Percentiles rank a stretch among this genome's conserved stretches.
Conservation (phyloP, 23 red algal species). For the Pyropia haitanensis region DNA sequence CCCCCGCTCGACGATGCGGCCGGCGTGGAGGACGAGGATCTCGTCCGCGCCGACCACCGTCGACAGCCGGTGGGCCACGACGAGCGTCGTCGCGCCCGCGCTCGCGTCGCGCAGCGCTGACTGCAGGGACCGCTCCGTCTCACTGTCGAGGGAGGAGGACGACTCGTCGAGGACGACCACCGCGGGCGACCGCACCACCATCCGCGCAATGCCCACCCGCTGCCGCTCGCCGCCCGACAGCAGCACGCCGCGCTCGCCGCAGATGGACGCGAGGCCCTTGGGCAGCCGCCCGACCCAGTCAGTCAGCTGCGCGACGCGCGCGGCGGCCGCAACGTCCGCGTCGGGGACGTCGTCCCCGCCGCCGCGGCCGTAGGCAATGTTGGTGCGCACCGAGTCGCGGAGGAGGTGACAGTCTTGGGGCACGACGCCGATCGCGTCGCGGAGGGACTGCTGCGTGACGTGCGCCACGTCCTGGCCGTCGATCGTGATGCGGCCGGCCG, state of each 20-base stretch:
- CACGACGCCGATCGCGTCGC: conserved; percentile 67
- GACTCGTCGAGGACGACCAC: conserved; percentile 77
- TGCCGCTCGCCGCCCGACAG: conserved; percentile 73
- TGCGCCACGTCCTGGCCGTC: conserved; percentile 35
- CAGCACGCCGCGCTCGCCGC: conserved; percentile 70
- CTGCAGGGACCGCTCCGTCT: conserved; percentile 77
- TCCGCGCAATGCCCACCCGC: conserved; percentile 76
- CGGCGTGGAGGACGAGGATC: conserved; percentile 68
- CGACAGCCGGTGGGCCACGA: conserved; percentile 80
- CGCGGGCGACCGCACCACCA: conserved; percentile 59
- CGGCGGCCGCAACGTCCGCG: conserved; percentile 41
- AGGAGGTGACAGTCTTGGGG: conserved; percentile 73
- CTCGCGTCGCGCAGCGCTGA: conserved; percentile 41
- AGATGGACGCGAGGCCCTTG: conserved; percentile 41
- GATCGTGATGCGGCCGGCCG: too few species aligned
- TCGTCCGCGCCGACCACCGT: conserved; percentile 76
- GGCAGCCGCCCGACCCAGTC: conserved; percentile 49
- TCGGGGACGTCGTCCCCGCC: conserved; percentile 1
- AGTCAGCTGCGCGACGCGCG: conserved; percentile 37
- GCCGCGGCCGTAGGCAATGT: conserved; percentile 54
- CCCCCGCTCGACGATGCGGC: conserved; percentile 58
- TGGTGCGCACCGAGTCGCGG: conserved; percentile 69
- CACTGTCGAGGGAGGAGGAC: conserved; percentile 61
- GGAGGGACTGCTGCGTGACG: conserved; percentile 51
- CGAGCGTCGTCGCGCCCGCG: conserved; percentile 57